Evolutionary conservation across 768 basidiomycete genomes (phyloP), one percentile per base, ranked within the genome.

Genomic region (Hericium coralloides): DNA sequence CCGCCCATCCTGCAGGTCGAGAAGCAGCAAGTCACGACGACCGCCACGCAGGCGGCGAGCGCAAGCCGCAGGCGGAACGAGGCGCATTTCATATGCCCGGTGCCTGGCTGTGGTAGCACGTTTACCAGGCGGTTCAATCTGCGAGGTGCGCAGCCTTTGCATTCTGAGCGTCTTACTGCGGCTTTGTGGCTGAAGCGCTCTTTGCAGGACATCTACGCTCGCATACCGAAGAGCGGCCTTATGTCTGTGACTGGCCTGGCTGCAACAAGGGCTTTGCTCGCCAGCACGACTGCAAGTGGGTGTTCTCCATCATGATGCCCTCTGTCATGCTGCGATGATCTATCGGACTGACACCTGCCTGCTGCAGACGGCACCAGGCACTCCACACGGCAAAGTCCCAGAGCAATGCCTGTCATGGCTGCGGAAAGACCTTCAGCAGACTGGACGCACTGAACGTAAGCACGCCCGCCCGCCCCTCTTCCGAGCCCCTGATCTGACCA

Each of bases 211-310:
- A 97, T 76, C 72, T 98, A 59, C 82, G 94, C 65, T 95, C 94
- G 17, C 94, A 98, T 71, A 95, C 93, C 8, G 93, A 95, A 69
- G 93, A 97, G 72, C 79, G 93, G 55, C 94, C 94, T 38, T 98
- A 92, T 71, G 82, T 91, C 58, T 97, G 94, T 69, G 87, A 91
- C 58, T 94, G 89, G 81, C 89, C 91, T 12, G 93, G 92, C 31
- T 98, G 94, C 70, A 89, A 88, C 68, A 98, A 97, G 69, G 88
- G 91, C 23, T 95, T 97, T 68, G 94, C 94, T 52, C 81, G 94
- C 48, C 92, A 95, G 69, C 94, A 98, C 70, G 94, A 98, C 68
- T 95, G 93, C 89, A 97, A 97, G 87, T 89, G 66, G 68, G 88
- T 83, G 17, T 14, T 43, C 39, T 45, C 39, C n/a, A 57, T 38